Percentiles rank a stretch among this genome's conserved stretches.
These are phyloP conservation scores for Xylaria curta DNA, from an alignment of 495 filamentous ascomycete genomes.

Conservation along the genomic window DNA sequence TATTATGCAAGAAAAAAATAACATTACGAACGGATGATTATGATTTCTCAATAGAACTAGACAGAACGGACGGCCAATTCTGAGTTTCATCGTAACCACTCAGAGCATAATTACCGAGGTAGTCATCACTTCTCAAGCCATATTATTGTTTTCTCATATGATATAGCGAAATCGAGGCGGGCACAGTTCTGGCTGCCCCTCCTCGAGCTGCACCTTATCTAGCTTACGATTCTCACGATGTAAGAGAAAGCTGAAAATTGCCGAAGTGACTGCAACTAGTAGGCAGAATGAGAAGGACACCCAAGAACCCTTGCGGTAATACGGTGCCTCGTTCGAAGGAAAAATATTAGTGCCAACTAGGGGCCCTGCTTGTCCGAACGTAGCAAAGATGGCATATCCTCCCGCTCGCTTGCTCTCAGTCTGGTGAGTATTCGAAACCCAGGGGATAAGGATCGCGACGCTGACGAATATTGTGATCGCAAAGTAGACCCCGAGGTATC, in stretches of 20 bases:
- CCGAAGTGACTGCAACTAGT: constrained; percentile 26
- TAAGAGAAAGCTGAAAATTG: constrained; percentile 26
- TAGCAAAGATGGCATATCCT: constrained; percentile 33
- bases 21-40: background rate
- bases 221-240: constrained; percentile 30
- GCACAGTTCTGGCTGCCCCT: background rate
- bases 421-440: constrained; percentile 38
- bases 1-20: too few species aligned
- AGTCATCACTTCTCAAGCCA: background rate
- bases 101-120: background rate
- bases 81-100: background rate
- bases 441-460: constrained; percentile 34
- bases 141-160: constrained; percentile 14
- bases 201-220: constrained; percentile 16
- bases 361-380: constrained; percentile 29
- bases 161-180: constrained; percentile 28
- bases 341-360: constrained; percentile 40
- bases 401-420: constrained; percentile 39
- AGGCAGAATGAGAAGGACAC: constrained; percentile 32
- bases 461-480: constrained; percentile 38
- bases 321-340: constrained; percentile 34
- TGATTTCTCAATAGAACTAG: background rate
- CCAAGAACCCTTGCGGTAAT: constrained; percentile 36
- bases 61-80: background rate
- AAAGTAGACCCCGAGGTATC: constrained; percentile 42